Evolutionary conservation across 106 monocot genomes (phyloP).

Genomic region (Gastrodia elata): DNA sequence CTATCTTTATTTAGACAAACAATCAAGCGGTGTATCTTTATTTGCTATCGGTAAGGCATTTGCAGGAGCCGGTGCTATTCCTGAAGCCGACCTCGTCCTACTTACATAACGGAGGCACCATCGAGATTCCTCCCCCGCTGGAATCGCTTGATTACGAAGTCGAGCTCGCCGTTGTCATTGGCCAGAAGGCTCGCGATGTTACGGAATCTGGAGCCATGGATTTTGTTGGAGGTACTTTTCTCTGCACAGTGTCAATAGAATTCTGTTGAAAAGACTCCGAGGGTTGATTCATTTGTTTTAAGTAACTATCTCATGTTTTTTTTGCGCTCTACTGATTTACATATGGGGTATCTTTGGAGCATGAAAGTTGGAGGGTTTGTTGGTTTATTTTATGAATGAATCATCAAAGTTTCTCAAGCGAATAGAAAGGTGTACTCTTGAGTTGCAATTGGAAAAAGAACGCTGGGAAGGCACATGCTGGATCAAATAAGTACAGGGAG

Average conservation of each 20-base stretch:
- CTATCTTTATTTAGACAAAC: not conserved
- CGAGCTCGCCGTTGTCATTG: conserved; percentile 86
- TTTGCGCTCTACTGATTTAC: not conserved
- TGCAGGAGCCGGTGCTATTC: conserved; percentile 87
- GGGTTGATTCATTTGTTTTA: not conserved
- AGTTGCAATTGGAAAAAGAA: not conserved
- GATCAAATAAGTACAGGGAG: not conserved
- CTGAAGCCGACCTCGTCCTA: conserved; percentile 96
- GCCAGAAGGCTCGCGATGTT: conserved; percentile 67
- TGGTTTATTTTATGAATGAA: not conserved
- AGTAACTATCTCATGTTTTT: too few species aligned
- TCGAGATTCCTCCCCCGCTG: conserved; percentile 71
- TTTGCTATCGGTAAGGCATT: not conserved
- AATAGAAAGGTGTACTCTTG: not conserved
- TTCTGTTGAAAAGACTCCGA: not conserved
- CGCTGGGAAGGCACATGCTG: not conserved
- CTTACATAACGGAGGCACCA: conserved; percentile 65
- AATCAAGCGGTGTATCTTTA: not conserved
- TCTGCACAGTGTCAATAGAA: not conserved
- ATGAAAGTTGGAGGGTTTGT: not conserved
- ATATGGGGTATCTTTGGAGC: not conserved
- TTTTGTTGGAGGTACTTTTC: conserved; percentile 63
- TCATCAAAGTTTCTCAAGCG: not conserved
- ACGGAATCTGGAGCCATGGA: conserved; percentile 62
- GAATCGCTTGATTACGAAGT: conserved; percentile 90